phyloP scores from a whole-genome alignment of 345 rosid genomes.

The Eucalyptus sp. region DNA sequence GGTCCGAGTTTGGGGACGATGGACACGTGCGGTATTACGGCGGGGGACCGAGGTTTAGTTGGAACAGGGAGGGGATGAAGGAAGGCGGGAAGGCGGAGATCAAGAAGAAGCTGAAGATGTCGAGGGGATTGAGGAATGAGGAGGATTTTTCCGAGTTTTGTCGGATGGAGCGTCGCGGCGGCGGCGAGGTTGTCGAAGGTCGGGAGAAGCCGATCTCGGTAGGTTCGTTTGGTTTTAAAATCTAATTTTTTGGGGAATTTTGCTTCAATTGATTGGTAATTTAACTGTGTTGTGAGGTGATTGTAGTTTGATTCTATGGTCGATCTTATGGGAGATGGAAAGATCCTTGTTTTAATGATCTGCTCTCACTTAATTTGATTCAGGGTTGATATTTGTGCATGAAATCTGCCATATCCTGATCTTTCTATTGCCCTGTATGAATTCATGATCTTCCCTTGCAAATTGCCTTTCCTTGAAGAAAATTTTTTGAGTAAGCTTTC shows the following conservation, averaged over 20 bases:
- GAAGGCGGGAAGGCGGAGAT: conserved; percentile 16
- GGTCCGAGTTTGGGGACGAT: conserved; percentile 18
- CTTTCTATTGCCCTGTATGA: neutral
- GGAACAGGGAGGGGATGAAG: conserved; percentile 4
- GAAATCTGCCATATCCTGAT: neutral
- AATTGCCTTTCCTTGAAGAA: neutral
- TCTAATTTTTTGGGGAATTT: neutral
- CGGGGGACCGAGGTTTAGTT: conserved; percentile 8
- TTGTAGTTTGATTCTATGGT: neutral
- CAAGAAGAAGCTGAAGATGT: conserved; percentile 34
- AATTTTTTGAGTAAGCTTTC: neutral
- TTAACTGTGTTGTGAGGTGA: neutral
- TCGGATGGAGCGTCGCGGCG: conserved; percentile 19
- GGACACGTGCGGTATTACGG: conserved; percentile 25
- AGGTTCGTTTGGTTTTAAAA: neutral
- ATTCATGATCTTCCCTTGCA: neutral
- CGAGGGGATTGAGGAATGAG: conserved; percentile 27
- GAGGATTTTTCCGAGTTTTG: conserved; percentile 28
- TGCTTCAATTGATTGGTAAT: neutral
- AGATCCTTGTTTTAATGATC: neutral
- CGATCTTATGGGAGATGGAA: neutral
- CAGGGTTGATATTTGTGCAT: neutral
- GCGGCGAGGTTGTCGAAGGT: conserved; percentile 13
- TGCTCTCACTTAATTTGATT: neutral
- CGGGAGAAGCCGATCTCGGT: conserved; percentile 38